These are phyloP conservation scores for Lumnitzera littorea DNA, from an alignment of 345 rosid species.

Conservation along the genomic window DNA sequence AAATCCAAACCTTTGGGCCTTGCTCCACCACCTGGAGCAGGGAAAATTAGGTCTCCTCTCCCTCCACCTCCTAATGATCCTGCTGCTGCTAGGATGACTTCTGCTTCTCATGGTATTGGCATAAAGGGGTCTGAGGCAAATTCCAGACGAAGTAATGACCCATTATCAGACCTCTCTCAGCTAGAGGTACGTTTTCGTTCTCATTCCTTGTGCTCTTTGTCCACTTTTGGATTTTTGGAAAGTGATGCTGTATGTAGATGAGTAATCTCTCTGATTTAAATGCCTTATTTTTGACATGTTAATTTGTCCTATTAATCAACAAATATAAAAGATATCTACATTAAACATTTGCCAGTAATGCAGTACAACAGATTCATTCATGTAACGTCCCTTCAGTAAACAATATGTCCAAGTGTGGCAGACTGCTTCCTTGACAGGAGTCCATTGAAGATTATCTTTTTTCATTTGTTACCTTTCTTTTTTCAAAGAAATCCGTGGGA, in stretches of 20 bases:
- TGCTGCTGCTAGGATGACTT: constrained; percentile 38
- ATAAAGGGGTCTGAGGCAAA: constrained; percentile 22
- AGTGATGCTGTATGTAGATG: no score
- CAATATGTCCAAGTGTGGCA: no score
- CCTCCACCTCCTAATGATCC: constrained; percentile 98
- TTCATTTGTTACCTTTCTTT: no score
- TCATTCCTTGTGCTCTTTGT: not conserved
- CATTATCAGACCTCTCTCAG: constrained; percentile 65
- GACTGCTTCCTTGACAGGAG: no score
- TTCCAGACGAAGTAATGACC: constrained; percentile 32
- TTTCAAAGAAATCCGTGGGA: no score
- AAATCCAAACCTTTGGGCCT: constrained; percentile 58
- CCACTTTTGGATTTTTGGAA: not conserved
- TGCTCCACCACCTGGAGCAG: constrained; percentile 74
- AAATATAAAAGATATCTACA: no score
- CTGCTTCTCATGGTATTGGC: constrained; percentile 23
- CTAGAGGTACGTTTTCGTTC: constrained; percentile 47
- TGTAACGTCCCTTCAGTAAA: no score
- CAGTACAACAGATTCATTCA: not conserved
- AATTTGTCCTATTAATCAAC: not conserved
- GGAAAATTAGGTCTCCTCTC: constrained; percentile 64
- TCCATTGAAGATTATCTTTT: no score
- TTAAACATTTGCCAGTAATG: not conserved
- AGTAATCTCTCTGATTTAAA: not conserved
- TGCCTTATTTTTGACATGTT: constrained; percentile 5